Evolutionary conservation across 495 filamentous ascomycete genomes (phyloP).

Genomic region (Xylaria acuta): DNA sequence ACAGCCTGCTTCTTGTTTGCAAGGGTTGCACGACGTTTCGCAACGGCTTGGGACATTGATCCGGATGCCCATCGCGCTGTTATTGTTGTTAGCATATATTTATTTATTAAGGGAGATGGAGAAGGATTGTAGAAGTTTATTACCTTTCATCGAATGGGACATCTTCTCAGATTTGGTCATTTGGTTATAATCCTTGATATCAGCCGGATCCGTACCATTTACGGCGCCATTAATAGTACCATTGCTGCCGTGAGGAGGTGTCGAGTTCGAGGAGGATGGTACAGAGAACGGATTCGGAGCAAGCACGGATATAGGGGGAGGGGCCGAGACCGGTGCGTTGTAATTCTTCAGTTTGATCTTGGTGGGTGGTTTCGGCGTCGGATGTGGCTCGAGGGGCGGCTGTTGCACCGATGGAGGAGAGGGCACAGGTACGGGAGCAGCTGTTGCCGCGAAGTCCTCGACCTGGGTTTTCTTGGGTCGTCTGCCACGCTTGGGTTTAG

Average conservation of each 20-base stretch:
- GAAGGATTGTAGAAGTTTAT: not conserved
- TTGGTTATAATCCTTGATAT: conserved; percentile 51
- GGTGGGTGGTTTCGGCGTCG: conserved; percentile 25
- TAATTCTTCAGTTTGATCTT: conserved; percentile 38
- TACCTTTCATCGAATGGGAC: conserved; percentile 57
- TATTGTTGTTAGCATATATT: conserved; percentile 26
- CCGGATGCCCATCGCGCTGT: conserved; percentile 57
- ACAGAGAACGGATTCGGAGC: conserved; percentile 34
- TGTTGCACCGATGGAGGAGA: conserved; percentile 21
- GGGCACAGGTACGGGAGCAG: conserved; percentile 21
- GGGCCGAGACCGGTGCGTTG: conserved; percentile 20
- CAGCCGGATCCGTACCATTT: conserved; percentile 32
- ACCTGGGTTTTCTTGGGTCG: conserved; percentile 34
- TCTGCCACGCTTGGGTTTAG: conserved; percentile 38
- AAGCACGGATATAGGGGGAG: conserved; percentile 27
- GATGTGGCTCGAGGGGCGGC: conserved; percentile 22
- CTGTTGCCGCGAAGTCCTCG: conserved; percentile 24
- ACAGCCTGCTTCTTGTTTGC: conserved; percentile 52
- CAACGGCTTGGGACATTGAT: conserved; percentile 55
- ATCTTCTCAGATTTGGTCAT: conserved; percentile 63
- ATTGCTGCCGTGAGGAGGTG: conserved; percentile 19
- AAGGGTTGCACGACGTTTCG: conserved; percentile 56
- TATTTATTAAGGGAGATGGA: not conserved
- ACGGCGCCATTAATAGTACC: conserved; percentile 16
- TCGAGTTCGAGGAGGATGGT: conserved; percentile 23